Evolutionary conservation across 331 rosid genomes (phyloP), one percentile per base, ranked within the genome.

Genomic region (Saraca asoca): DNA sequence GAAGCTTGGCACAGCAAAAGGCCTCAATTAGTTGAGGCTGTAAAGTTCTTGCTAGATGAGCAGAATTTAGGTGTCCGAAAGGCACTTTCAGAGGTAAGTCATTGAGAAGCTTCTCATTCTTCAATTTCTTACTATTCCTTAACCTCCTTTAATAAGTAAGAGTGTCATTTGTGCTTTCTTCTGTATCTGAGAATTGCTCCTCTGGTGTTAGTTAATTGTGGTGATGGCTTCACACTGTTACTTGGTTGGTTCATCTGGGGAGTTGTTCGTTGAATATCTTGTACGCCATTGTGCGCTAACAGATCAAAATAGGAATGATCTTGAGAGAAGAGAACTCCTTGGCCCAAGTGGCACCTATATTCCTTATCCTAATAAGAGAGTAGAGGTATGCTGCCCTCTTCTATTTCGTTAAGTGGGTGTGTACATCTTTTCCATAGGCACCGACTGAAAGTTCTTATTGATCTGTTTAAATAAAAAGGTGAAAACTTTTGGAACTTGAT

Each of bases 171-270:
- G 69, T 4, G 5, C 57, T 75, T 58, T 59, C 62, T 68, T 62
- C 44, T 57, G 12, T 34, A 37, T 64, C 11, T 73, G 60, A 53
- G 42, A 20, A 37, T 51, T 60, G 51, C 57, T 57, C 51, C 31
- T 70, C 75, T 74, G 59, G 56, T 79, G 69, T 55, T 81, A 93
- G 98, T 87, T 93, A 76, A 93, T 89, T 74, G 95, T 93, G 62
- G 94, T 93, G 50, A 93, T 93, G 98, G 98, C 98, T 61, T 93
- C 95, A 0, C 95, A 93, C 79, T 93, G 95, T 83, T 89, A 85
- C 85, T 84, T 93, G 87, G 87, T 87, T 78, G 95, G 98, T 81
- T 71, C 95, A 53, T 84, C 89, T 78, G 98, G 98, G 44, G 98
- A 93, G 87, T 62, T 81, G 82, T 93, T 93, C 71, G 85, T 93